Conservation (phyloP, 1,139 yeast species). For the Zhuliangozyma blackwelliae region DNA sequence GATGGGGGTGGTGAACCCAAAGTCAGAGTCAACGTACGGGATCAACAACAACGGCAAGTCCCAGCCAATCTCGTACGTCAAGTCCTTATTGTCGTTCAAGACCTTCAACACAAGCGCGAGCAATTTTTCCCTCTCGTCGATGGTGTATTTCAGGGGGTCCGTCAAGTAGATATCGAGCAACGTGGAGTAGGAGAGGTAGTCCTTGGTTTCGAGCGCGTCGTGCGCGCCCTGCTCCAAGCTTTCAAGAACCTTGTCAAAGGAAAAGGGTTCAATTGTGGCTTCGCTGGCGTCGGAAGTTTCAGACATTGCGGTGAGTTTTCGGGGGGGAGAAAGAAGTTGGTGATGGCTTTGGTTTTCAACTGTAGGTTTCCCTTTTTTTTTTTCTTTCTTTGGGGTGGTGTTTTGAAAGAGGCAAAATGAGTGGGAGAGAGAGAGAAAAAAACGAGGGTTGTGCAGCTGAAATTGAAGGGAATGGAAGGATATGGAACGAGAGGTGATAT, state of each 20-base stretch:
- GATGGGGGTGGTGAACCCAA: conserved; percentile 16
- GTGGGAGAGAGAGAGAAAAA: too few relatives aligned
- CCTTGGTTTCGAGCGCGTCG: conserved; percentile 43
- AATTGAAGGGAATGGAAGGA: too few relatives aligned
- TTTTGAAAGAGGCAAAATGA: too few relatives aligned
- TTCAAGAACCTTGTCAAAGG: conserved; percentile 25
- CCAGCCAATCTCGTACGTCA: conserved; percentile 78
- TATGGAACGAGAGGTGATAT: too few relatives aligned
- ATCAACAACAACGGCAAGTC: conserved; percentile 69
- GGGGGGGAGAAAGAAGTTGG: too few relatives aligned
- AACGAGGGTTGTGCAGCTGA: not conserved
- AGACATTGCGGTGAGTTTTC: conserved; percentile 12
- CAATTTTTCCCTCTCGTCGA: conserved; percentile 48
- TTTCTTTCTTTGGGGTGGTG: too few relatives aligned
- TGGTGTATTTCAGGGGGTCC: conserved; percentile 43
- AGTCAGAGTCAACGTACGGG: conserved; percentile 34
- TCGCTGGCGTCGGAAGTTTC: conserved; percentile 19
- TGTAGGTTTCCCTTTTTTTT: too few relatives aligned
- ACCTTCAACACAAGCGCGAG: conserved; percentile 33
- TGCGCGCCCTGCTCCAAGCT: conserved; percentile 30
- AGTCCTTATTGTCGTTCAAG: conserved; percentile 32
- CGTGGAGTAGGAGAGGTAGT: conserved; percentile 69
- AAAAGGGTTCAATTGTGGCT: conserved; percentile 18
- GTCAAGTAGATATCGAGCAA: conserved; percentile 57
- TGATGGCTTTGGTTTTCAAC: too few relatives aligned